phyloP scores from a whole-genome alignment of 805 yeast genomes.

The Myxozyma neglecta region DNA sequence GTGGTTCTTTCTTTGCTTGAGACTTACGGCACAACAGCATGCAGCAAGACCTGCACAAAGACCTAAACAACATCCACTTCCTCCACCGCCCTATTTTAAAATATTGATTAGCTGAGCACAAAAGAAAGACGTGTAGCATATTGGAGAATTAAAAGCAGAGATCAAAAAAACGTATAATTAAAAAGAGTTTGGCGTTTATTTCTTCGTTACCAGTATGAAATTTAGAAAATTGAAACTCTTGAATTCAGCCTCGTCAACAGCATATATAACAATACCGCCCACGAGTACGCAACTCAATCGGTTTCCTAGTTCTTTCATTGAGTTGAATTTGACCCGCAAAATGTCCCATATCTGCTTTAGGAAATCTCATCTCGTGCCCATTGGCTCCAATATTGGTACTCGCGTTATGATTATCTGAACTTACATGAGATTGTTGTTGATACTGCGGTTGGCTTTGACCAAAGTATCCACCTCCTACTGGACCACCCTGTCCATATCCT shows the following conservation, averaged over 20 bases:
- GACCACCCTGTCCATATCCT: constrained; percentile 9
- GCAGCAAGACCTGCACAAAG: constrained; percentile 20
- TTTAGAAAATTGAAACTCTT: background rate
- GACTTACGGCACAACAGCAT: constrained; percentile 16
- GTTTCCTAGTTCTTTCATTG: background rate
- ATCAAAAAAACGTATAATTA: background rate
- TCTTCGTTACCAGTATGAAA: background rate
- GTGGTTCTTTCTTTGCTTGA: background rate
- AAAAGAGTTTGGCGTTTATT: background rate
- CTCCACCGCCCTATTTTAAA: background rate
- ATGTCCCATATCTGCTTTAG: background rate
- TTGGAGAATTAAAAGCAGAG: background rate
- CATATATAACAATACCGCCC: background rate
- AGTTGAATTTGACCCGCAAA: background rate
- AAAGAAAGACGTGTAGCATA: background rate
- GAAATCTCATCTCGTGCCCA: background rate
- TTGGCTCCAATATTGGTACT: background rate
- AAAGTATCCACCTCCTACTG: constrained; percentile 5
- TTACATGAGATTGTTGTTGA: constrained; percentile 11
- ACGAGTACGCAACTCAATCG: background rate
- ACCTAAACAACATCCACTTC: constrained; percentile 18
- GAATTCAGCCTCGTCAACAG: background rate
- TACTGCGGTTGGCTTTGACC: constrained; percentile 7
- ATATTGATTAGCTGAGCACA: background rate
- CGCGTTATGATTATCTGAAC: background rate